Percentiles rank a stretch among this genome's conserved stretches.
phyloP scores from a whole-genome alignment of 306 rosid genomes.

The Carpinus viminea region DNA sequence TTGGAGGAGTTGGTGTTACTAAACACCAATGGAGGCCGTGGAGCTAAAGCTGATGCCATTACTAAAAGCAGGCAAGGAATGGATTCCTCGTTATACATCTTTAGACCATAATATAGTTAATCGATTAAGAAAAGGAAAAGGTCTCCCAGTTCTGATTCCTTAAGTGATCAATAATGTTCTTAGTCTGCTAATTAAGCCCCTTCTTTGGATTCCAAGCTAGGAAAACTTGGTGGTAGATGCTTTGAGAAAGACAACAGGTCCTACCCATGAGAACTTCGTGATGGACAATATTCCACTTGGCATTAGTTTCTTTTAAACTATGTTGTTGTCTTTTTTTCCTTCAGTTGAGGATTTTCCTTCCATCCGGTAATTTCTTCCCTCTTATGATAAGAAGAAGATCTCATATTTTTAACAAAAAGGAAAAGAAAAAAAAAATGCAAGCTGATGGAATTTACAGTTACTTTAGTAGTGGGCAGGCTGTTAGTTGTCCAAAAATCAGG shows the following conservation, averaged over 20 bases:
- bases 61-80: neutral
- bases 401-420: neutral
- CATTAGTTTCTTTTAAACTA: neutral
- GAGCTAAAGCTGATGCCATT: neutral
- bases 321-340: neutral
- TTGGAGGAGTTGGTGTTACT: neutral
- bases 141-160: neutral
- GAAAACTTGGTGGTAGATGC: conserved; percentile 8
- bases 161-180: neutral
- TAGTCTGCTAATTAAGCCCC: neutral
- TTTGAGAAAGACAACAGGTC: conserved; percentile 10
- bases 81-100: neutral
- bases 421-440: neutral
- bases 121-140: neutral
- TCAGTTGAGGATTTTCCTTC: neutral
- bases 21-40: neutral
- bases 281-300: neutral
- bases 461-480: neutral
- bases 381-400: neutral
- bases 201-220: conserved; percentile 18
- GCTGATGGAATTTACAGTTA: neutral
- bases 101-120: conserved; percentile 7
- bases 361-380: neutral
- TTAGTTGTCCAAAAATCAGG: neutral
- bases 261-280: neutral